Base-by-base conservation (phyloP, 176 grass and related monocot genomes). In the Cenchrus purpureus region DNA sequence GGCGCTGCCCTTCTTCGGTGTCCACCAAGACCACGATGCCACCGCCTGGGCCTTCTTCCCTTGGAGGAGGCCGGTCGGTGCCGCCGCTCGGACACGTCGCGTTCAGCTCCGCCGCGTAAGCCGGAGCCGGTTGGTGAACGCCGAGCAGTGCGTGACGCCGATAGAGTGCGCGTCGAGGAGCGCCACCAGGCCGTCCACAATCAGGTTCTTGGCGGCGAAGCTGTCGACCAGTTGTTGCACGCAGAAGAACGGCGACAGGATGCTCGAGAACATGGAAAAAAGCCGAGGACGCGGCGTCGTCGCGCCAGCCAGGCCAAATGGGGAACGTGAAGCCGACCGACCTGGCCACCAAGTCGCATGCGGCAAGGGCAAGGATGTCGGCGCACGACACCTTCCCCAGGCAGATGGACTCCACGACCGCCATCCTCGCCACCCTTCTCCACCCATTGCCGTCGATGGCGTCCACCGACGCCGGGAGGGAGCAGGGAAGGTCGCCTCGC, bases 111-210 rank as follows among this genome's bases (percentile, higher is more conserved):
- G 49, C 43, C 6, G 84, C 87, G 49, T 82, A 88, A 3, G 70
- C 31, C 87, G 87, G 37, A 92, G 80, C 56, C 91, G 59, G 60
- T 77, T 81, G 7, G 45, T 65, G 73, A 87, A 83, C 17, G 67
- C 61, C 1, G 82, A 73, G 65, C 91, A 92, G 49, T 73, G 91
- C 45, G 82, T 62, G 0, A 32, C 6, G 77, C 87, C 87, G 52
- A 92, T 70, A 45, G 78, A 76, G 79, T 92, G 91, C 65, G 87
- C 91, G 6, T 56, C 87, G 19, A 84, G 77, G 40, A 92, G 45
- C 28, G 85, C 72, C 73, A 81, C 71, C 52, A 92, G 84, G 75
- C 90, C 91, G 79, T 79, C 82, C 1, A 55, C 15, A 44, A 2
- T 19, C 3, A 93, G 85, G 45, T 53, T 68, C 71, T 86, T 89